Conservation (phyloP, 2,329 filamentous ascomycete genomes). For the Botryotinia convoluta region DNA sequence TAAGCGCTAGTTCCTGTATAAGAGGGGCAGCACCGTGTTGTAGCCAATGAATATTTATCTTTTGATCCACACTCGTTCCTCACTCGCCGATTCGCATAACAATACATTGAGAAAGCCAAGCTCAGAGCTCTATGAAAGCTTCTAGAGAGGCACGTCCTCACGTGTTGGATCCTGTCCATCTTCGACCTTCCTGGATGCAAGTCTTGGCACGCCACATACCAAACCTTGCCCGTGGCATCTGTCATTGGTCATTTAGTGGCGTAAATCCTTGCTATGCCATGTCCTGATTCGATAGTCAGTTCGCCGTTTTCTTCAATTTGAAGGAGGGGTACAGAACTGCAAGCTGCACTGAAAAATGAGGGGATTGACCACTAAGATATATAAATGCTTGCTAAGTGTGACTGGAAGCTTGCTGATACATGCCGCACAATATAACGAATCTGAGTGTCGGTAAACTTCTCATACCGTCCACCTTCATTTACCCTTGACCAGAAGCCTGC, state of each 20-base stretch:
- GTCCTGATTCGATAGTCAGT: slow-evolving; percentile 13
- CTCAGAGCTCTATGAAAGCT: background rate
- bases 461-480: slow-evolving; percentile 9
- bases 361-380: slow-evolving; percentile 12
- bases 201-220: background rate
- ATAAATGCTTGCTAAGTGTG: slow-evolving; percentile 8
- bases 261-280: background rate
- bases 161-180: slow-evolving; percentile 1
- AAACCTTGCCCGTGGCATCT: slow-evolving; percentile 8
- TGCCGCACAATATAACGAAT: slow-evolving; percentile 11
- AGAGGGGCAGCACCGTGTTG: background rate
- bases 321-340: background rate
- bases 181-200: background rate
- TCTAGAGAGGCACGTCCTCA: slow-evolving; percentile 7
- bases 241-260: slow-evolving; percentile 18
- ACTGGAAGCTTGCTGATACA: slow-evolving; percentile 6
- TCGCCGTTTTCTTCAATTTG: slow-evolving; percentile 13
- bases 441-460: slow-evolving; percentile 18
- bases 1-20: slow-evolving; percentile 16
- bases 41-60: slow-evolving; percentile 9
- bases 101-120: slow-evolving; percentile 1
- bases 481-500: slow-evolving; percentile 16
- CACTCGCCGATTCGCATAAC: slow-evolving; percentile 1
- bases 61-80: background rate
- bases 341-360: slow-evolving; percentile 4